Percentiles rank a stretch among this genome's conserved stretches.
These are phyloP conservation scores for Phytopythium boreale DNA, from an alignment of 352 stramenopile species.

Conservation along the genomic window DNA sequence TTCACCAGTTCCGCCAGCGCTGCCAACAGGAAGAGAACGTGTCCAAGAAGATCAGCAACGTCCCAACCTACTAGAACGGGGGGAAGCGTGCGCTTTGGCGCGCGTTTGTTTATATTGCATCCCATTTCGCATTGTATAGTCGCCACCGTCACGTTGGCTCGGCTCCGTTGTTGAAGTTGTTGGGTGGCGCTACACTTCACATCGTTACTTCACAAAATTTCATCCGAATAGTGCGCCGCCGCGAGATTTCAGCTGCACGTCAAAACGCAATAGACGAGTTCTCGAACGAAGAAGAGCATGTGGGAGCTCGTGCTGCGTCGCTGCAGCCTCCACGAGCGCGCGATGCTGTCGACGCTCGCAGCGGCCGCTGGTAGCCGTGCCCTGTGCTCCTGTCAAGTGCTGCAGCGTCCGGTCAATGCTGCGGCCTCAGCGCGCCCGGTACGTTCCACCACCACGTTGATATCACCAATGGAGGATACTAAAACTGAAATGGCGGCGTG, in stretches of 20 bases:
- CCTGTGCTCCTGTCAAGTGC: background rate
- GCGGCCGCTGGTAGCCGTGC: background rate
- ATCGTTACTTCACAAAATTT: background rate
- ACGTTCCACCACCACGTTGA: background rate
- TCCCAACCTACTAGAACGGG: slow-evolving; percentile 12
- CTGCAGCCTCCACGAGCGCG: slow-evolving; percentile 1
- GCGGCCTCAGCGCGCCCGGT: background rate
- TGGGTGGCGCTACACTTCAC: background rate
- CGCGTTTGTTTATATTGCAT: background rate
- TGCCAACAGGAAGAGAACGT: slow-evolving; percentile 84
- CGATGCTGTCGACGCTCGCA: background rate
- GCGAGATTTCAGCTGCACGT: background rate
- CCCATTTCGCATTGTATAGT: background rate
- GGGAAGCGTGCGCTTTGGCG: background rate
- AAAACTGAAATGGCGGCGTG: background rate
- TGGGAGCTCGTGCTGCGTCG: background rate
- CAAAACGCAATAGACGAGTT: background rate
- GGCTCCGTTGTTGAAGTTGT: background rate
- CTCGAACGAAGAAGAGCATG: background rate
- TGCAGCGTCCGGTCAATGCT: background rate
- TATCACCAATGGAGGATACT: background rate
- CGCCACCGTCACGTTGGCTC: background rate
- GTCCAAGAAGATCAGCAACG: slow-evolving; percentile 37
- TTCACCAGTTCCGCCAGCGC: slow-evolving; percentile 74
- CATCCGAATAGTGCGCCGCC: background rate